Evolutionary conservation across 306 rosid genomes (phyloP).

Genomic region (Casuarina glauca): DNA sequence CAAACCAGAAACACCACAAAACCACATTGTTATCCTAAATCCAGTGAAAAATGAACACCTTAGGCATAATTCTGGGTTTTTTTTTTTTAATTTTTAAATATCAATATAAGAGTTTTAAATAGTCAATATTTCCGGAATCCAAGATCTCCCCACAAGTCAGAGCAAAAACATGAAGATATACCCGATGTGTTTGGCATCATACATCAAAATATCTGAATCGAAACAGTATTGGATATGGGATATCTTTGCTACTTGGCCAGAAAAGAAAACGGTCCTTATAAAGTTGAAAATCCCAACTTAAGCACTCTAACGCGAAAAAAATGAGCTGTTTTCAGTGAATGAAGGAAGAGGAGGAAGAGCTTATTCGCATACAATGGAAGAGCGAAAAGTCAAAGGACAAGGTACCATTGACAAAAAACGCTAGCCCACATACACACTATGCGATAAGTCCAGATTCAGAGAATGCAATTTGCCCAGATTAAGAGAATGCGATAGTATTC

Average conservation of each 20-base stretch:
- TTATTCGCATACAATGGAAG: neutral
- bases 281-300: neutral
- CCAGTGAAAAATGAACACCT: neutral
- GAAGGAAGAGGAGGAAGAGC: neutral
- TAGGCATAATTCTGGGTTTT: neutral
- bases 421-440: neutral
- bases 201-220: no score
- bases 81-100: no score
- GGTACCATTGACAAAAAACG: neutral
- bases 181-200: neutral
- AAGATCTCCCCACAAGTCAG: neutral
- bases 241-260: neutral
- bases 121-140: neutral
- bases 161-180: neutral
- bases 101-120: no score
- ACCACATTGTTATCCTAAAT: neutral
- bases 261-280: neutral
- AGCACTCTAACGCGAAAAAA: neutral
- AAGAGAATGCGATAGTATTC: neutral
- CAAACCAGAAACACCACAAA: constrained; percentile 13
- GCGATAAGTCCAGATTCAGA: neutral
- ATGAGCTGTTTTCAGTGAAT: neutral
- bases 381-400: neutral
- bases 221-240: neutral
- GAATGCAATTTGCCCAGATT: no score